Evolutionary conservation across 441 rosid species (phyloP).

Genomic region (Eruca vesicaria): DNA sequence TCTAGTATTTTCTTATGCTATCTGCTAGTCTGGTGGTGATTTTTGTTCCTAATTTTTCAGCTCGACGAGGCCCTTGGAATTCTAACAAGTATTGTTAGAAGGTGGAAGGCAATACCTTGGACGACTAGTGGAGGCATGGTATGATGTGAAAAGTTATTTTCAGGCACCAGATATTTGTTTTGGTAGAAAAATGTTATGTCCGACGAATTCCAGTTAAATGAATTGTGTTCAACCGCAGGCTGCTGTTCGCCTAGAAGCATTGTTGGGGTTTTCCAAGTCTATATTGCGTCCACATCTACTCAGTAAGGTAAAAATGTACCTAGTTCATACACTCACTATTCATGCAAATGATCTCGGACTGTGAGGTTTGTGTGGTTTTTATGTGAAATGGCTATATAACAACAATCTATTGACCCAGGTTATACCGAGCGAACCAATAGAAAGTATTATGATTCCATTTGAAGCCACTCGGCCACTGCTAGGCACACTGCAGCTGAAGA

Average conservation of each 20-base stretch:
- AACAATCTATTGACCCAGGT: constrained; percentile 38
- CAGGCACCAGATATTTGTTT: neutral
- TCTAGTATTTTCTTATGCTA: constrained; percentile 9
- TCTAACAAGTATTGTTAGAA: constrained; percentile 46
- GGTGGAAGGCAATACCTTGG: constrained; percentile 77
- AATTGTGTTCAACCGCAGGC: constrained; percentile 44
- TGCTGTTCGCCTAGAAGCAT: constrained; percentile 61
- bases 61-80: constrained; percentile 49
- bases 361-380: constrained; percentile 1
- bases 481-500: constrained; percentile 44
- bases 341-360: constrained; percentile 6
- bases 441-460: constrained; percentile 55
- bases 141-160: constrained; percentile 29
- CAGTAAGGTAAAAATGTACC: constrained; percentile 43
- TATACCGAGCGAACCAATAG: constrained; percentile 56
- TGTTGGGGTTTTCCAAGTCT: constrained; percentile 53
- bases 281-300: constrained; percentile 56
- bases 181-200: constrained; percentile 5
- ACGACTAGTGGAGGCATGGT: constrained; percentile 78
- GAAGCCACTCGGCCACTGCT: constrained; percentile 60
- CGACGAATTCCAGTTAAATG: neutral
- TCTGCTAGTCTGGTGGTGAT: constrained; percentile 6
- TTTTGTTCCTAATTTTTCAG: constrained; percentile 33
- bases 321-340: neutral
- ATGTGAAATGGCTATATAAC: constrained; percentile 6